Evolutionary conservation across 169 alveolate species (phyloP).

Genomic region (Cyclospora cayetanensis): DNA sequence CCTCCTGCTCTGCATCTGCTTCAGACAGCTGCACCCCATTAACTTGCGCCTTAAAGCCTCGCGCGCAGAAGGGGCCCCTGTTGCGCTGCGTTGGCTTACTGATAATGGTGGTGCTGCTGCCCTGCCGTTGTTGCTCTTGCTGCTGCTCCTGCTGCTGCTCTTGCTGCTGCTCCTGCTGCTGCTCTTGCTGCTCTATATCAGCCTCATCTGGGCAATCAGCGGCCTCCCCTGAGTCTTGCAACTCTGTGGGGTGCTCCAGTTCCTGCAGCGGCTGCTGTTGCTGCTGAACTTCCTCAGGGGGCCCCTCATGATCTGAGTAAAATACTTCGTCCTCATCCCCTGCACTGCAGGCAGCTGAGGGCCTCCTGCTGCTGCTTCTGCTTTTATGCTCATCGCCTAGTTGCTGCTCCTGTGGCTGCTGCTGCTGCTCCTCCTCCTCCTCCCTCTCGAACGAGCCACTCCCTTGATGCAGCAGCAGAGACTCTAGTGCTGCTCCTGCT

Average conservation of each 20-base stretch:
- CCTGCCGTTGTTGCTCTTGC: not conserved
- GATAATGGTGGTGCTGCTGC: not conserved
- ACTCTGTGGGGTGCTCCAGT: not conserved
- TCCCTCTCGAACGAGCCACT: not conserved
- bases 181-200: not conserved
- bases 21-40: not conserved
- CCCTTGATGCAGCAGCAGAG: no score
- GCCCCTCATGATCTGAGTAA: constrained; percentile 19
- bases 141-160: not conserved
- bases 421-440: constrained; percentile 22
- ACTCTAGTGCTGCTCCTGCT: not conserved
- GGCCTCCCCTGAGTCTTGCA: not conserved
- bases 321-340: constrained; percentile 4
- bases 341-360: not conserved
- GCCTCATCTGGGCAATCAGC: not conserved
- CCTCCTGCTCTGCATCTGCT: not conserved
- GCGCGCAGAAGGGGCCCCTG: not conserved
- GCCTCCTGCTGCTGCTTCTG: not conserved
- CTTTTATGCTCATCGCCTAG: not conserved
- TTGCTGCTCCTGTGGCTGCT: constrained; percentile 33
- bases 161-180: not conserved
- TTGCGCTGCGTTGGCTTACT: not conserved
- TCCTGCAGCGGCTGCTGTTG: constrained; percentile 37
- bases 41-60: not conserved
- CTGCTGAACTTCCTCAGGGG: constrained; percentile 12